phyloP scores from a whole-genome alignment of 83 land plant genomes.

The Thuja plicata region DNA sequence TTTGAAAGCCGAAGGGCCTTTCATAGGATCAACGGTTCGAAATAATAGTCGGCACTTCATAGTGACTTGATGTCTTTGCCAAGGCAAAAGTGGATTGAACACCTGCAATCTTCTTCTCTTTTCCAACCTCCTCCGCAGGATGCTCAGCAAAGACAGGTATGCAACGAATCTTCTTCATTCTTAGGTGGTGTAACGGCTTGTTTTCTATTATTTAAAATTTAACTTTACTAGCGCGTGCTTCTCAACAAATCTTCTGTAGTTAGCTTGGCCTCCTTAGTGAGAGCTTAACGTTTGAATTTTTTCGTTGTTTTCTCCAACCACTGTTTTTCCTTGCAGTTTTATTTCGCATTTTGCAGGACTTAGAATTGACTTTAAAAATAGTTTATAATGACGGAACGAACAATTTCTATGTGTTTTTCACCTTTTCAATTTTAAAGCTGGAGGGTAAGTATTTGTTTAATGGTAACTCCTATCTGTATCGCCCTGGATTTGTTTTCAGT shows the following conservation, averaged over 20 bases:
- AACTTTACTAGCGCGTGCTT: not conserved
- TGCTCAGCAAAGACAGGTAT: slow-evolving; percentile 63
- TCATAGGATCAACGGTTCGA: not conserved
- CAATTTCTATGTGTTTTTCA: not conserved
- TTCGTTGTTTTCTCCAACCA: not conserved
- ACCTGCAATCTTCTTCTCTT: slow-evolving; percentile 70
- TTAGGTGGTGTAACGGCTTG: not conserved
- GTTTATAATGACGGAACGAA: not conserved
- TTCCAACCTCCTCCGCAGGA: slow-evolving; percentile 80
- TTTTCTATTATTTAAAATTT: not conserved
- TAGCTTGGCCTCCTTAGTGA: not conserved
- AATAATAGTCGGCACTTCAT: not conserved
- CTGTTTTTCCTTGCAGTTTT: not conserved
- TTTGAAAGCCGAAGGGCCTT: not conserved
- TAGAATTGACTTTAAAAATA: not conserved
- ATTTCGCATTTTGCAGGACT: not conserved
- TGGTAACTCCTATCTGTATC: not conserved
- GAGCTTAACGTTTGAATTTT: not conserved
- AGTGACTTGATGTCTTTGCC: slow-evolving; percentile 39
- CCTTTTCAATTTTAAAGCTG: not conserved
- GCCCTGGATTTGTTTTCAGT: not conserved
- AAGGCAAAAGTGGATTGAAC: slow-evolving; percentile 71
- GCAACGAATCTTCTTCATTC: not conserved
- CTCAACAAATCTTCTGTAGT: not conserved
- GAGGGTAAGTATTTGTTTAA: not conserved